Evolutionary conservation across 2,329 filamentous ascomycete species (phyloP).

Genomic region (Alternaria solani): DNA sequence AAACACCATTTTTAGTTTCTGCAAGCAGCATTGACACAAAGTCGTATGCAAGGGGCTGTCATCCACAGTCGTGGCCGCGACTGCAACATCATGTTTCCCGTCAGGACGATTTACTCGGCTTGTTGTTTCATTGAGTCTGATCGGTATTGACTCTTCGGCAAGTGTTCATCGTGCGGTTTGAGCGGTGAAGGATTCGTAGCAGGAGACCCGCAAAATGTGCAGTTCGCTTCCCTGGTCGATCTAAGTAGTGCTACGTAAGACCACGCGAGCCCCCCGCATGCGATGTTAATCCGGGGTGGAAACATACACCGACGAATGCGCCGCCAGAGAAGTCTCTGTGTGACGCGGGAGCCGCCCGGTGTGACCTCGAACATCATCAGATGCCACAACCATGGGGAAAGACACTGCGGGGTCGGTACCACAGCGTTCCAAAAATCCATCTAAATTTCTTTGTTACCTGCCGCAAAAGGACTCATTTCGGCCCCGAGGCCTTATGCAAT

Average conservation of each 20-base stretch:
- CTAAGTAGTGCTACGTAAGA: slow-evolving; percentile 11
- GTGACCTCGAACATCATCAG: slow-evolving; percentile 24
- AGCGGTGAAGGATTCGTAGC: slow-evolving; percentile 10
- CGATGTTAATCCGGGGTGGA: slow-evolving; percentile 1
- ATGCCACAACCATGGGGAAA: slow-evolving; percentile 11
- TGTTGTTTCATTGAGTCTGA: not conserved
- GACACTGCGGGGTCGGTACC: slow-evolving; percentile 18
- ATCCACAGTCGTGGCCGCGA: not conserved
- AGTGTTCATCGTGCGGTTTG: not conserved
- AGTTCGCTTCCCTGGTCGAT: not conserved
- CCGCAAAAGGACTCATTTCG: not conserved
- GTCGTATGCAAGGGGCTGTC: not conserved
- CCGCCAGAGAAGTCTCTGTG: slow-evolving; percentile 4
- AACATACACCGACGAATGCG: not conserved
- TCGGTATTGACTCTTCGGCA: not conserved
- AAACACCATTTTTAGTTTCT: not conserved
- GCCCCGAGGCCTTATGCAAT: not conserved
- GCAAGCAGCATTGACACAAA: not conserved
- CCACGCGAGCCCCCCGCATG: slow-evolving; percentile 27
- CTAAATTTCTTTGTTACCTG: not conserved
- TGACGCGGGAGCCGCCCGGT: slow-evolving; percentile 14
- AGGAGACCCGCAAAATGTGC: slow-evolving; percentile 1
- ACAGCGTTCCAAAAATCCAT: slow-evolving; percentile 2
- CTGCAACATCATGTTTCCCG: not conserved
- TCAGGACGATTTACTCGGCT: not conserved